Evolutionary conservation across 345 rosid genomes (phyloP), one percentile per base, ranked within the genome.

Genomic region (Camelina neglecta): DNA sequence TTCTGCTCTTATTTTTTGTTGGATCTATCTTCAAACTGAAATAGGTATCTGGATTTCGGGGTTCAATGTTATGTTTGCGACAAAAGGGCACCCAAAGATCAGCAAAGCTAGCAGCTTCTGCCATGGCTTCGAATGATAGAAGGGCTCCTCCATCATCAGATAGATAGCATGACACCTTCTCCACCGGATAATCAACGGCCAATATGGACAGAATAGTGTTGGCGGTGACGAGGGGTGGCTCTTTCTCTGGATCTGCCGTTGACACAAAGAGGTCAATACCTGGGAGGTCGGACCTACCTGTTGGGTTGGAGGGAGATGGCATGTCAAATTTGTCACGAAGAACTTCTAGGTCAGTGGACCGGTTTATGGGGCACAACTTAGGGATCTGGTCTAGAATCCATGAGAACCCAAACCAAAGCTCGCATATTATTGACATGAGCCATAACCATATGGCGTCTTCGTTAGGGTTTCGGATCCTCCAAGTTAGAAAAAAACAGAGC

Each of bases 101-200:
- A 0, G 97, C 99, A 55, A 92, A 95, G 80, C 96, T 92, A 1
- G 93, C 93, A 9, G 97, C 97, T 86, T 95, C 99, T 0, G 99
- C 97, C 99, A 95, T 90, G 2, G 97, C 97, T 83, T 95, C 99
- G 21, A 95, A 95, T 0, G 93, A 89, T 11, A 95, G 87, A 31
- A 95, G 90, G n/a, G 99, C 97, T 0, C 96, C 99, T 8, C 99
- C 97, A 31, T 95, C 99, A 42, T 95, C 97, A 4, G 97, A 95
- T 33, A 90, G 39, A 64, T 95, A 95, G 66, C 99, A 95, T 0
- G 93, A 77, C 4, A 90, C 57, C 81, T 92, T 95, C 68, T 95
- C 97, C 1, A 90, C 96, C 3, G 99, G 99, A 71, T 95, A 95
- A 72, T 95, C 97, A n/a, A 73, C 88, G 0, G 97, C 85, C 26